phyloP scores from a whole-genome alignment of 495 filamentous ascomycete genomes.

The Aspergillus homomorphus region DNA sequence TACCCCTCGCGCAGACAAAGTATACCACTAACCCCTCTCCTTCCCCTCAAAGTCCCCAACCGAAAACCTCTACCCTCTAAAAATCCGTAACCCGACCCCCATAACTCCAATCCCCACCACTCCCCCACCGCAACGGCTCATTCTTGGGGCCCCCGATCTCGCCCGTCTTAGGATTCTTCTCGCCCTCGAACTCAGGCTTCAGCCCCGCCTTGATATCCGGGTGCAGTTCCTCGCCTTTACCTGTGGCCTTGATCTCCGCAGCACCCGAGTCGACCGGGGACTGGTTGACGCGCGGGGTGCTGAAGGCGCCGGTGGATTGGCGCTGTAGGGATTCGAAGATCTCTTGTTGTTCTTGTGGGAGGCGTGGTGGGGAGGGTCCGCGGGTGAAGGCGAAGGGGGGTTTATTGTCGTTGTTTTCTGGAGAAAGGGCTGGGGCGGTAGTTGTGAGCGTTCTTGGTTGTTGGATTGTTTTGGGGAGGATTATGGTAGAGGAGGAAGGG shows the following conservation, averaged over 20 bases:
- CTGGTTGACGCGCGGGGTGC: constrained; percentile 55
- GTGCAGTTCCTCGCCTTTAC: constrained; percentile 61
- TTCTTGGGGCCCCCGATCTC: constrained; percentile 97
- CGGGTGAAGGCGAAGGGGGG: constrained; percentile 39
- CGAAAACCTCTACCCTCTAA: no score
- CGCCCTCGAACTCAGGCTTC: constrained; percentile 89
- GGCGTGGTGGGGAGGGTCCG: constrained; percentile 73
- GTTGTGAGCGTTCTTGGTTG: not conserved
- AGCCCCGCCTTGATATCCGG: constrained; percentile 69
- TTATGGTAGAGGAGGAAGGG: not conserved
- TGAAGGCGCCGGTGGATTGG: constrained; percentile 70
- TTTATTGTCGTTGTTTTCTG: constrained; percentile 22
- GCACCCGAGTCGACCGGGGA: constrained; percentile 35
- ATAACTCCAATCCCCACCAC: constrained; percentile 84
- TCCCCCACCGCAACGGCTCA: constrained; percentile 87
- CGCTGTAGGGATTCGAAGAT: constrained; percentile 85
- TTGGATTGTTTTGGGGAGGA: not conserved
- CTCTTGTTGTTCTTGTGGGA: constrained; percentile 85
- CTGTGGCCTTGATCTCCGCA: constrained; percentile 46
- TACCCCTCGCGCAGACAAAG: no score
- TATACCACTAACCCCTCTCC: no score
- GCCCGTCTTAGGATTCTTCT: constrained; percentile 91
- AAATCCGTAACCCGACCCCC: constrained; percentile 97
- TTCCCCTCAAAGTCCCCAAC: no score
- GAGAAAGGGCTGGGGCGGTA: not conserved